phyloP scores from a whole-genome alignment of 768 basidiomycete species.

The Tephrocybe sp. region DNA sequence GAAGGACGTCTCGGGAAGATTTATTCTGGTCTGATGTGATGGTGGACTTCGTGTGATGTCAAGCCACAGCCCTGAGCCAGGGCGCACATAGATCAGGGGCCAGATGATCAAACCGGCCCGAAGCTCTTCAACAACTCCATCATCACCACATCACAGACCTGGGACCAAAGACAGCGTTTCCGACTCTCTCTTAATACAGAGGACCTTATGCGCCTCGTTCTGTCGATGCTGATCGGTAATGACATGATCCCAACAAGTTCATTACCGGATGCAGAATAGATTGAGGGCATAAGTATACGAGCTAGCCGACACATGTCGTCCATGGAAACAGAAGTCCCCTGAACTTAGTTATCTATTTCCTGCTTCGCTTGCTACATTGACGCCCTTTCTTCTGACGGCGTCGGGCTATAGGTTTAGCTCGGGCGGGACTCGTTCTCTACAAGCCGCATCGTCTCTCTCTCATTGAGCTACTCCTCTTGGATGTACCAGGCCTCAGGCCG shows the following conservation, averaged over 20 bases:
- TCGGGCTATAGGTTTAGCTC: constrained; percentile 5
- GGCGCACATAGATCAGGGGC: constrained; percentile 2
- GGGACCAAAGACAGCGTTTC: background rate
- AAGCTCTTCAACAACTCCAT: background rate
- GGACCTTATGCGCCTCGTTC: constrained; percentile 11
- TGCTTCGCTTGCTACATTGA: constrained; percentile 4
- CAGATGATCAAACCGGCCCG: constrained; percentile 7
- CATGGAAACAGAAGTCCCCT: constrained; percentile 19
- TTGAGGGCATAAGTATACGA: constrained; percentile 13
- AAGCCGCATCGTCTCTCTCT: background rate
- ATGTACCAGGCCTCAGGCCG: constrained; percentile 7
- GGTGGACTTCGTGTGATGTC: background rate
- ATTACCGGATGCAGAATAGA: constrained; percentile 9
- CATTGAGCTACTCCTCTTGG: background rate
- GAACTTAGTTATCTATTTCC: constrained; percentile 1
- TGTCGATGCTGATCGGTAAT: constrained; percentile 3
- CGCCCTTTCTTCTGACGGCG: background rate
- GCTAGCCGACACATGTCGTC: constrained; percentile 7
- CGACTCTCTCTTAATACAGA: background rate
- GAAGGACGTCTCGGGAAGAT: background rate
- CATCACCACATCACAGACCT: constrained; percentile 4
- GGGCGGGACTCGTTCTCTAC: constrained; percentile 1
- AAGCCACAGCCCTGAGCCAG: constrained; percentile 5
- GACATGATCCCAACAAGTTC: constrained; percentile 15
- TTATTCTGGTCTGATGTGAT: constrained; percentile 10